Conservation (phyloP, 768 basidiomycete species). For the Hygrophorus russula region DNA sequence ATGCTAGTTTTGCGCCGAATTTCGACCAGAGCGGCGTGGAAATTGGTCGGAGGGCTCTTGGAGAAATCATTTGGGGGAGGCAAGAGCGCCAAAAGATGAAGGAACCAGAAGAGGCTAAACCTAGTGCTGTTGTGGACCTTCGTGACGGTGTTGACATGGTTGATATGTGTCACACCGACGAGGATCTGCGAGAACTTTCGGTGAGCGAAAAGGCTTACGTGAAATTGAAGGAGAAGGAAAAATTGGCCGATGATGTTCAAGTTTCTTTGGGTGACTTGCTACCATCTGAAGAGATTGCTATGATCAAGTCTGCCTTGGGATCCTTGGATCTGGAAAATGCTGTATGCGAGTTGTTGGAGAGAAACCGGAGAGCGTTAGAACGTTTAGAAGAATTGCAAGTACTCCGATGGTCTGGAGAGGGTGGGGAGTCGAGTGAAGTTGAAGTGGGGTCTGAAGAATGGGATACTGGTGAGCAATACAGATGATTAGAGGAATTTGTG, state of each 20-base stretch:
- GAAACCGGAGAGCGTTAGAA: constrained; percentile 52
- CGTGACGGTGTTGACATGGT: no score
- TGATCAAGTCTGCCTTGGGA: constrained; percentile 49
- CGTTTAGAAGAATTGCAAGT: constrained; percentile 59
- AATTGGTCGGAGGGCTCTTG: constrained; percentile 50
- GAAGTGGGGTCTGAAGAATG: constrained; percentile 72
- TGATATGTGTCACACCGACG: constrained; percentile 10
- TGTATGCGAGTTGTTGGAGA: constrained; percentile 55
- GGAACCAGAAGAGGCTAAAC: constrained; percentile 16
- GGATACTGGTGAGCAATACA: constrained; percentile 48
- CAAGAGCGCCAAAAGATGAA: constrained; percentile 29
- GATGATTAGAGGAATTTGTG: constrained; percentile 5
- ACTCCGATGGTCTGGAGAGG: constrained; percentile 36
- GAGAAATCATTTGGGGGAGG: constrained; percentile 44
- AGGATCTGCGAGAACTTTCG: constrained; percentile 6
- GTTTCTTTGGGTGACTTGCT: constrained; percentile 42
- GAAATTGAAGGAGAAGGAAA: not conserved
- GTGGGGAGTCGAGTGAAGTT: constrained; percentile 30
- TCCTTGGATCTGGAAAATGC: constrained; percentile 57
- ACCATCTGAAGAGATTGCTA: constrained; percentile 39
- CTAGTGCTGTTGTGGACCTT: constrained; percentile 16
- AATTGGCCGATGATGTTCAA: constrained; percentile 20
- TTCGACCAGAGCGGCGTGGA: constrained; percentile 74
- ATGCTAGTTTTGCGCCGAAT: constrained; percentile 64
- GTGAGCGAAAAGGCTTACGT: constrained; percentile 1